phyloP scores from a whole-genome alignment of 257 asterid genomes.

The Vinca minor region DNA sequence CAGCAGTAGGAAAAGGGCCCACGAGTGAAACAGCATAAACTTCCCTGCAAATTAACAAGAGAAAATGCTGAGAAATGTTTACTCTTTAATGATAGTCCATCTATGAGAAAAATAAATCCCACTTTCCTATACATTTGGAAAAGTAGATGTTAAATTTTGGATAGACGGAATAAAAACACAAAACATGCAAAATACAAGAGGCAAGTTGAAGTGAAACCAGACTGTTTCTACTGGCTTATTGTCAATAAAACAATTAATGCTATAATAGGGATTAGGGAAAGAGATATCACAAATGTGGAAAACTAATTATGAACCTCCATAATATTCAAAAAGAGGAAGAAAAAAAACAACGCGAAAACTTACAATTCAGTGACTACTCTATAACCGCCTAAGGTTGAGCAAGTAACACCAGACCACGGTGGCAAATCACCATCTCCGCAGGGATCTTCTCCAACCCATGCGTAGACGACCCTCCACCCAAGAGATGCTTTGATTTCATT shows the following conservation, averaged over 20 bases:
- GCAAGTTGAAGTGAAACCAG: background rate
- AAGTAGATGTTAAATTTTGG: too few relatives aligned
- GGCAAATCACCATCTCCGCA: constrained; percentile 97
- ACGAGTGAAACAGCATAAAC: constrained; percentile 96
- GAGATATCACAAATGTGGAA: too few relatives aligned
- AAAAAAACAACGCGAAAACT: constrained; percentile 24
- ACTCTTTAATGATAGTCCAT: too few relatives aligned
- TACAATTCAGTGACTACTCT: constrained; percentile 91
- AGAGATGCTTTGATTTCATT: constrained; percentile 96
- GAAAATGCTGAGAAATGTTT: constrained; percentile 12
- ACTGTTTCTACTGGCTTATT: background rate
- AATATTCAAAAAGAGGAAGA: background rate
- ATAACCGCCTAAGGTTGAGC: constrained; percentile 67
- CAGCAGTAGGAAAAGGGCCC: constrained; percentile 96
- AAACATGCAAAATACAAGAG: background rate
- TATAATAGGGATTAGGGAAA: background rate
- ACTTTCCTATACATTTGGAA: too few relatives aligned
- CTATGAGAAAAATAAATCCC: too few relatives aligned
- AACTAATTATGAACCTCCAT: too few relatives aligned
- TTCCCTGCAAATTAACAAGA: constrained; percentile 61
- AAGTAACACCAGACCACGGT: constrained; percentile 91
- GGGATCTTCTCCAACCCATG: constrained; percentile 99
- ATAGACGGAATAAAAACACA: too few relatives aligned
- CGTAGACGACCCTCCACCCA: constrained; percentile 99
- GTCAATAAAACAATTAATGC: background rate